phyloP scores from a whole-genome alignment of 2,329 filamentous ascomycete genomes.

The Stachybotrys elegans region DNA sequence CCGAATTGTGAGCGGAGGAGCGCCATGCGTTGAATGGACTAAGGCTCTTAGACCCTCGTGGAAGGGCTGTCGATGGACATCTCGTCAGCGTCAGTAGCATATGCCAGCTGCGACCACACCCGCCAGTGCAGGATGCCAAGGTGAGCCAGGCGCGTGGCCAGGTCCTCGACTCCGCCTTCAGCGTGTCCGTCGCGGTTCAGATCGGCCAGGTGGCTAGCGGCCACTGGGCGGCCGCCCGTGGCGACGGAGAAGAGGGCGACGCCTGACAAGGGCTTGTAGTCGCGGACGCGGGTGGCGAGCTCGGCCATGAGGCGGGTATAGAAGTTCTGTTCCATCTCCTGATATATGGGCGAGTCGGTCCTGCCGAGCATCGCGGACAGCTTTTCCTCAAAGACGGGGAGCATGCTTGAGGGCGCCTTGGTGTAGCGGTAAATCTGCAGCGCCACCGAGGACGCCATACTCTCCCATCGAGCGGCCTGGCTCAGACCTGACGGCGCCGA shows the following conservation, averaged over 20 bases:
- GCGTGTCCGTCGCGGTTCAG: slow-evolving; percentile 39
- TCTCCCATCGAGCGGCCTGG: slow-evolving; percentile 44
- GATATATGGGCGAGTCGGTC: slow-evolving; percentile 37
- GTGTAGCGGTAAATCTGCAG: slow-evolving; percentile 55
- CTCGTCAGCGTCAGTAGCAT: slow-evolving; percentile 41
- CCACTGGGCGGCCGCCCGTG: slow-evolving; percentile 43
- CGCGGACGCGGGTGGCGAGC: slow-evolving; percentile 43
- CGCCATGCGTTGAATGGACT: background rate
- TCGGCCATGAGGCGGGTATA: slow-evolving; percentile 43
- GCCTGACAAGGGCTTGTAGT: slow-evolving; percentile 47
- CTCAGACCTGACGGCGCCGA: slow-evolving; percentile 38
- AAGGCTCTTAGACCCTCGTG: slow-evolving; percentile 12
- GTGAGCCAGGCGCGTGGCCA: slow-evolving; percentile 76
- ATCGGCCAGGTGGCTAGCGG: slow-evolving; percentile 25
- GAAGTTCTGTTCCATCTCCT: slow-evolving; percentile 44
- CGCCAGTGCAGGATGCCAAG: slow-evolving; percentile 85
- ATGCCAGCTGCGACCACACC: slow-evolving; percentile 76
- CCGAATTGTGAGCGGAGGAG: too few relatives aligned
- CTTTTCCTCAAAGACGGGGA: slow-evolving; percentile 44
- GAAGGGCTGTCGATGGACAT: slow-evolving; percentile 23
- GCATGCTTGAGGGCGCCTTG: slow-evolving; percentile 42
- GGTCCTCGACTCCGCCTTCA: slow-evolving; percentile 54
- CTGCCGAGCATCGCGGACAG: slow-evolving; percentile 40
- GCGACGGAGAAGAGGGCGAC: slow-evolving; percentile 51
- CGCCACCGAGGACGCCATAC: slow-evolving; percentile 47